A percentile compares a stretch with the other conserved stretches of the same genome.
phyloP scores from a whole-genome alignment of 2,329 filamentous ascomycete species.

The Daldinia sp. region DNA sequence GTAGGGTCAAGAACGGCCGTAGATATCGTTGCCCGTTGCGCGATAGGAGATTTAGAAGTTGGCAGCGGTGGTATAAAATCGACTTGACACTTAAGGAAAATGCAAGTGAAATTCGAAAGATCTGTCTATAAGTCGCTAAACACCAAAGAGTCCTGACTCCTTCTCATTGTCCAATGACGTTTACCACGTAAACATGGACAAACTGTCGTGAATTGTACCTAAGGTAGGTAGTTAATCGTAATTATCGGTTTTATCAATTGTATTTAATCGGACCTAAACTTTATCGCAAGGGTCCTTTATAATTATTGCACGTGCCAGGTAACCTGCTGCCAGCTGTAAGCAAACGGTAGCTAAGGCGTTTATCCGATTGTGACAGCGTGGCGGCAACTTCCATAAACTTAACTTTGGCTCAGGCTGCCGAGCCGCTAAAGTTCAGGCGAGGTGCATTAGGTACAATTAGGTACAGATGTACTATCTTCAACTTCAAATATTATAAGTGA shows the following conservation, averaged over 20 bases:
- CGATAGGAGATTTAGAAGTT: constrained; percentile 18
- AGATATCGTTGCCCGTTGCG: constrained; percentile 20
- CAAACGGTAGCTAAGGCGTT: constrained; percentile 37
- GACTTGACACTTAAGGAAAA: constrained; percentile 8
- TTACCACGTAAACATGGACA: constrained; percentile 19
- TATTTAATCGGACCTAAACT: constrained; percentile 4
- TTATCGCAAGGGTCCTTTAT: constrained; percentile 16
- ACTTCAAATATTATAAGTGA: neutral
- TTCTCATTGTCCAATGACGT: constrained; percentile 31
- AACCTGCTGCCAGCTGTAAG: constrained; percentile 33
- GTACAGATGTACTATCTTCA: neutral
- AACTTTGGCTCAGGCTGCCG: neutral
- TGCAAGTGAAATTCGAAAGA: constrained; percentile 14
- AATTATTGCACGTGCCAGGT: constrained; percentile 32
- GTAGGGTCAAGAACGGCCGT: neutral
- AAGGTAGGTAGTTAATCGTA: neutral
- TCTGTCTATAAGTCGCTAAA: constrained; percentile 19
- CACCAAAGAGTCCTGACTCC: constrained; percentile 13
- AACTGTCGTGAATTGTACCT: constrained; percentile 25
- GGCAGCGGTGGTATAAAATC: constrained; percentile 2
- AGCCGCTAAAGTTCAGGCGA: neutral
- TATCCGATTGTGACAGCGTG: constrained; percentile 50
- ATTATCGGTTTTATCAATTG: neutral
- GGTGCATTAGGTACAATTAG: no score
- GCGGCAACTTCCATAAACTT: constrained; percentile 25